Conservation (phyloP, 176 grass and related monocot species). For the Melocanna baccifera region DNA sequence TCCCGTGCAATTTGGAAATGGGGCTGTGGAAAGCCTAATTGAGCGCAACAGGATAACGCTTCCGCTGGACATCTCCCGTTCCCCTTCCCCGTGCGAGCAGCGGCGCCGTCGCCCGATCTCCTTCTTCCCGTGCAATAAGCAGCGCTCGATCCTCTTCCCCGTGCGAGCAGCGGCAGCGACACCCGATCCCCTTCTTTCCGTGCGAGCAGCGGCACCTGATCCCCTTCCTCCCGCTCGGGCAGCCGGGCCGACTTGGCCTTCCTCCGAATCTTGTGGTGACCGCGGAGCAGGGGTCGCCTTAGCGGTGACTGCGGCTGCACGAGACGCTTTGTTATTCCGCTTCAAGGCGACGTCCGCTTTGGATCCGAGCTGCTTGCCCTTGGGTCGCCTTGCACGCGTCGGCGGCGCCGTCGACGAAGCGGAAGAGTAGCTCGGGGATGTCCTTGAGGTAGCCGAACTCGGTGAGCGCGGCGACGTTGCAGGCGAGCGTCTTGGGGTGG, state of each 20-base stretch:
- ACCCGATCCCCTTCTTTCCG: too few species aligned
- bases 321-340: not conserved
- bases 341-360: not conserved
- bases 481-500: slow-evolving; percentile 41
- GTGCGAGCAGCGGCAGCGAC: too few species aligned
- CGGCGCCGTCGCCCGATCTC: not conserved
- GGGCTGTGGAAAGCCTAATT: too few species aligned
- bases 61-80: not conserved
- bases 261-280: not conserved
- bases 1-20: too few species aligned
- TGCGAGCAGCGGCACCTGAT: too few species aligned
- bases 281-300: too few species aligned
- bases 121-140: not conserved
- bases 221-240: too few species aligned
- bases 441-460: slow-evolving; percentile 49
- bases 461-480: slow-evolving; percentile 30
- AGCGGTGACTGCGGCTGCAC: not conserved
- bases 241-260: not conserved
- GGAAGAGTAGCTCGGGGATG: slow-evolving; percentile 37
- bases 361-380: not conserved
- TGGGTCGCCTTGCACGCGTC: not conserved
- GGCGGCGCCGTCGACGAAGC: slow-evolving; percentile 6
- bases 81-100: not conserved
- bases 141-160: too few species aligned
- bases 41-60: not conserved